These are phyloP conservation scores for Teratosphaeria pseudoeucalypti DNA, from an alignment of 2,329 filamentous ascomycete species.

Conservation along the genomic window DNA sequence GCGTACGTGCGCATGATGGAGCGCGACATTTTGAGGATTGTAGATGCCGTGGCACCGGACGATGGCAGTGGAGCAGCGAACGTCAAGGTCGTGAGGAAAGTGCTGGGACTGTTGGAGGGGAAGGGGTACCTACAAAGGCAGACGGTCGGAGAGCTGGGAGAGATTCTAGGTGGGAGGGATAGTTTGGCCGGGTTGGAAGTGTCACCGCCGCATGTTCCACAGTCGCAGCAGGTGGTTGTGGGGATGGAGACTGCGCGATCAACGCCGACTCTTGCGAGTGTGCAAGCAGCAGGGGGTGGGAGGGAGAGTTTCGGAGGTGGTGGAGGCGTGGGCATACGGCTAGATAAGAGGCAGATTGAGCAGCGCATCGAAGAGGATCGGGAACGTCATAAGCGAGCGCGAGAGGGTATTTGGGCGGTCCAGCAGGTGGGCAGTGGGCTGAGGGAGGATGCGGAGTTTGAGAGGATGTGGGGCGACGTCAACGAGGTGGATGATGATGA, in stretches of 20 bases:
- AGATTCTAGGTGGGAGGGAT: conserved; percentile 71
- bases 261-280: background rate
- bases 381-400: conserved; percentile 80
- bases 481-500: conserved; percentile 86
- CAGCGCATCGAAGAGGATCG: conserved; percentile 95
- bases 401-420: conserved; percentile 91
- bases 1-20: conserved; percentile 89
- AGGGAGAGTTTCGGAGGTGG: background rate
- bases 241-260: background rate
- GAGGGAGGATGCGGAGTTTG: conserved; percentile 59
- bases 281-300: background rate
- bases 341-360: conserved; percentile 85
- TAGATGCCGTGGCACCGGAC: conserved; percentile 82
- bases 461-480: conserved; percentile 74
- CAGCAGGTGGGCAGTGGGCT: conserved; percentile 34
- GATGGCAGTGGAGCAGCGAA: conserved; percentile 85
- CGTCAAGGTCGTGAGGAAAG: conserved; percentile 72
- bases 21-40: conserved; percentile 79
- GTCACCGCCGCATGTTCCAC: conserved; percentile 7
- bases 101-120: conserved; percentile 42
- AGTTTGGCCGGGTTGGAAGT: conserved; percentile 9
- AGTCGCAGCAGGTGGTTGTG: conserved; percentile 4
- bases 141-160: conserved; percentile 69
- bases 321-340: conserved; percentile 19
- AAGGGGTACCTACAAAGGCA: conserved; percentile 66